phyloP scores from a whole-genome alignment of 345 rosid genomes.

The Gossypium arboreum region DNA sequence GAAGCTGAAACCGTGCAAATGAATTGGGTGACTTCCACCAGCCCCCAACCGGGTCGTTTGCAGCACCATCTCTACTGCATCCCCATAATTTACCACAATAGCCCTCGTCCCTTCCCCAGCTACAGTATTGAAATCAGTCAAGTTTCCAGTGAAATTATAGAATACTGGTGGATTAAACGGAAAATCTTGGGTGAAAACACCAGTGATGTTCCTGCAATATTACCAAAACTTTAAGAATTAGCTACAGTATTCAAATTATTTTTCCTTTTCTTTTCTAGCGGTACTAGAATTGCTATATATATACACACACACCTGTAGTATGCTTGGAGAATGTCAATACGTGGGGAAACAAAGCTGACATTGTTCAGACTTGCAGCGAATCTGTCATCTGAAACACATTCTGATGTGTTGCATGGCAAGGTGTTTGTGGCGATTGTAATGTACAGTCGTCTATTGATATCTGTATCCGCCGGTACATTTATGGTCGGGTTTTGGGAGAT shows the following conservation, averaged over 20 bases:
- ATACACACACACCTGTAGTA: conserved; percentile 22
- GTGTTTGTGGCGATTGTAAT: conserved; percentile 12
- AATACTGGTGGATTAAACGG: conserved; percentile 15
- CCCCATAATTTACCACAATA: conserved; percentile 22
- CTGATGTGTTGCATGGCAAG: conserved; percentile 9
- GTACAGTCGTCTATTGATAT: conserved; percentile 5
- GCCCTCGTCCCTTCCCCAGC: conserved; percentile 8
- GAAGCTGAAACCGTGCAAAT: conserved; percentile 34
- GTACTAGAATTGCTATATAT: not conserved
- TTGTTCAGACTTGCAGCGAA: conserved; percentile 24
- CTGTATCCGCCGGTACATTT: not conserved
- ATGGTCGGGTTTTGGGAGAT: not conserved
- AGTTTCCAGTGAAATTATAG: conserved; percentile 20
- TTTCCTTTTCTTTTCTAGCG: not conserved
- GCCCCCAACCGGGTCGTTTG: conserved; percentile 23
- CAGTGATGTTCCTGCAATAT: not conserved
- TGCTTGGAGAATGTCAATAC: conserved; percentile 38
- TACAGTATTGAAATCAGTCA: not conserved
- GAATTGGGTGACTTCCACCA: conserved; percentile 32
- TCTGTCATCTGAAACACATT: too few species aligned
- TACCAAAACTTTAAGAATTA: not conserved
- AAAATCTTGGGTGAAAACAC: conserved; percentile 17
- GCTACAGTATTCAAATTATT: not conserved
- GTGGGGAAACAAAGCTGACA: conserved; percentile 29
- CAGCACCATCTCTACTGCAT: conserved; percentile 26